Conservation (phyloP, 1,139 yeast species). For the Candida sp. region DNA sequence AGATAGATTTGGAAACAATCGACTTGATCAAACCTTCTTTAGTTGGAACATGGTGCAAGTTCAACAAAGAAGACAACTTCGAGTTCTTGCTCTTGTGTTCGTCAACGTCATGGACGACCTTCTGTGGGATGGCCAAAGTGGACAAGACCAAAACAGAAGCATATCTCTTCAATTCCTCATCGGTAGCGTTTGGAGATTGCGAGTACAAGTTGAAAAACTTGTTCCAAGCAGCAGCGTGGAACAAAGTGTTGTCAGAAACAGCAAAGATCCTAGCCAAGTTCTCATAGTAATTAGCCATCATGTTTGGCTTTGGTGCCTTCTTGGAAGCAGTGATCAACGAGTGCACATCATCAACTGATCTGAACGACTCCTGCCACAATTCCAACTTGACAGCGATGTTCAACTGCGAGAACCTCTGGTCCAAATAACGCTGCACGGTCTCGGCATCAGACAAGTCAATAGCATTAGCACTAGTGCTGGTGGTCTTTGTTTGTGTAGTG, state of each 20-base stretch:
- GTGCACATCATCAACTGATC: conserved; percentile 97
- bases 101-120: conserved; percentile 61
- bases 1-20: conserved; percentile 68
- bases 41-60: conserved; percentile 81
- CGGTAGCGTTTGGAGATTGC: conserved; percentile 87
- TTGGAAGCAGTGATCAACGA: conserved; percentile 85
- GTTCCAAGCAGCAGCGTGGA: conserved; percentile 98
- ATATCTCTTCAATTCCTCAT: conserved; percentile 73
- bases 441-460: conserved; percentile 89
- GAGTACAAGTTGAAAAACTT: conserved; percentile 83
- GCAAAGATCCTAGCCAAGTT: conserved; percentile 93
- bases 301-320: conserved; percentile 87
- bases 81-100: conserved; percentile 70
- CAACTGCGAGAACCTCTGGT: conserved; percentile 91
- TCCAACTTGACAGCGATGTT: conserved; percentile 92
- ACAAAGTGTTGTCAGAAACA: conserved; percentile 85
- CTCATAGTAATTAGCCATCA: conserved; percentile 95
- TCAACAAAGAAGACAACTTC: conserved; percentile 81
- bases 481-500: conserved; percentile 54
- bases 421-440: conserved; percentile 92
- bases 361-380: conserved; percentile 98
- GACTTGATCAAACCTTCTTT: conserved; percentile 76
- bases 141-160: conserved; percentile 87
- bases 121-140: conserved; percentile 81
- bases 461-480: conserved; percentile 44